Evolutionary conservation across 1,284 basidiomycete species (phyloP).

Genomic region (Cryptococcus neoformans): DNA sequence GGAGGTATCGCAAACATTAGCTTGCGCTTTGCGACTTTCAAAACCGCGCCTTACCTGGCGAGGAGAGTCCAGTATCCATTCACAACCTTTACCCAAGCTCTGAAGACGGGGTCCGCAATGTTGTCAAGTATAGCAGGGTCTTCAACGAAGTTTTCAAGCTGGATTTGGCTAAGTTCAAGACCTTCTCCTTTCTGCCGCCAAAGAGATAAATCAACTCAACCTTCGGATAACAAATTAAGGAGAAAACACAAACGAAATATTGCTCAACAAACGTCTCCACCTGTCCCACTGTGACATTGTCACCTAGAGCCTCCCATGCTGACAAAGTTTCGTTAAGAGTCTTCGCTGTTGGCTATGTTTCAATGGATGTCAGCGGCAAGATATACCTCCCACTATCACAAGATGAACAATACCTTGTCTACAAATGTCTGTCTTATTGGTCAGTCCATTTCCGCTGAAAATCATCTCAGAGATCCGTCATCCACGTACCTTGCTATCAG

Average conservation of each 20-base stretch:
- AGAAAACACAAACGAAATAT: conserved; percentile 57
- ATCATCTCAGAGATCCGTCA: not conserved
- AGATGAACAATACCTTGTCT: conserved; percentile 56
- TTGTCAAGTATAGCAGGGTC: conserved; percentile 68
- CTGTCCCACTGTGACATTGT: conserved; percentile 53
- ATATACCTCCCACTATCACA: not conserved
- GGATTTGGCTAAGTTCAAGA: conserved; percentile 66
- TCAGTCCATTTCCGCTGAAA: not conserved
- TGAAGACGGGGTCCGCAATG: conserved; percentile 66
- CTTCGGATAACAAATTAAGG: not conserved
- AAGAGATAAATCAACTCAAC: not conserved
- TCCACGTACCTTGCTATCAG: conserved; percentile 69
- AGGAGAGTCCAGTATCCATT: conserved; percentile 79
- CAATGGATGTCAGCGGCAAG: not conserved
- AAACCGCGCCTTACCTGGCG: conserved; percentile 53
- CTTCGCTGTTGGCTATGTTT: conserved; percentile 63
- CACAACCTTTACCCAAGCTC: conserved; percentile 71
- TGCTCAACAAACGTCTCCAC: conserved; percentile 65
- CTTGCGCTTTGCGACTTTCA: not conserved
- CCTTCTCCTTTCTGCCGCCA: conserved; percentile 65
- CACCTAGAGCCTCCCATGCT: conserved; percentile 64
- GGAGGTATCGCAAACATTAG: not conserved
- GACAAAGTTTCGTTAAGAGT: conserved; percentile 62
- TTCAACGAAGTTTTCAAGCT: conserved; percentile 60
- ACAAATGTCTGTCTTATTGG: conserved; percentile 56